Percentiles rank a stretch among this genome's conserved stretches.
Evolutionary conservation across 2,329 filamentous ascomycete species (phyloP).

Genomic region (Calonectria henricotiae): DNA sequence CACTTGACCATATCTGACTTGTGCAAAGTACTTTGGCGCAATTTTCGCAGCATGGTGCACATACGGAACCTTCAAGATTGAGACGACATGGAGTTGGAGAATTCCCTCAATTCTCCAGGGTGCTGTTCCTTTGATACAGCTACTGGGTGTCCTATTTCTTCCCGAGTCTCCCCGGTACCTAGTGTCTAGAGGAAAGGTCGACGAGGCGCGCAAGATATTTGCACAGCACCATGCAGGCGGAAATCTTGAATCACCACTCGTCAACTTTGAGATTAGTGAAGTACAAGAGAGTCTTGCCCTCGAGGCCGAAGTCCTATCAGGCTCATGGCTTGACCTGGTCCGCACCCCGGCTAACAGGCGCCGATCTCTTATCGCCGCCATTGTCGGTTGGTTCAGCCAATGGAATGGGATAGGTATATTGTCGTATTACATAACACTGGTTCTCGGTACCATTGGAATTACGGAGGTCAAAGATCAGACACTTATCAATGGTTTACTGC

Average conservation of each 20-base stretch:
- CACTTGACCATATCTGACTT: not conserved
- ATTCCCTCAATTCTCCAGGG: slow-evolving; percentile 65
- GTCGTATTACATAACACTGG: slow-evolving; percentile 56
- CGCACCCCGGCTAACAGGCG: slow-evolving; percentile 32
- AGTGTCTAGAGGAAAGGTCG: slow-evolving; percentile 18
- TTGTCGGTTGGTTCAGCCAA: slow-evolving; percentile 35
- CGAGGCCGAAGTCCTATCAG: slow-evolving; percentile 42
- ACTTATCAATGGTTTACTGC: slow-evolving; percentile 49
- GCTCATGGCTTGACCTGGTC: slow-evolving; percentile 28
- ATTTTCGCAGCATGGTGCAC: slow-evolving; percentile 68
- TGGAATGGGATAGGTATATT: slow-evolving; percentile 33
- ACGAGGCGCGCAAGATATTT: slow-evolving; percentile 25
- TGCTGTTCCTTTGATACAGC: slow-evolving; percentile 50
- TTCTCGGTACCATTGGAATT: slow-evolving; percentile 59
- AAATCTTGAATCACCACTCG: slow-evolving; percentile 11
- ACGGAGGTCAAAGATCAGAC: slow-evolving; percentile 57
- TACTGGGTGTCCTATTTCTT: slow-evolving; percentile 5
- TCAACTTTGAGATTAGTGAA: slow-evolving; percentile 31
- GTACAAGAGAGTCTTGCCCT: slow-evolving; percentile 31
- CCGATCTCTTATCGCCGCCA: slow-evolving; percentile 32
- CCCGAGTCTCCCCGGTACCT: slow-evolving; percentile 36
- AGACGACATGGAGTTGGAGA: slow-evolving; percentile 55
- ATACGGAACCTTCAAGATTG: slow-evolving; percentile 62
- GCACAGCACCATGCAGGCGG: slow-evolving; percentile 28
- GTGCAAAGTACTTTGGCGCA: slow-evolving; percentile 28